A percentile compares a stretch with the other conserved stretches of the same genome.
Evolutionary conservation across 1,284 basidiomycete species (phyloP).

Genomic region (Puccinia hordei): DNA sequence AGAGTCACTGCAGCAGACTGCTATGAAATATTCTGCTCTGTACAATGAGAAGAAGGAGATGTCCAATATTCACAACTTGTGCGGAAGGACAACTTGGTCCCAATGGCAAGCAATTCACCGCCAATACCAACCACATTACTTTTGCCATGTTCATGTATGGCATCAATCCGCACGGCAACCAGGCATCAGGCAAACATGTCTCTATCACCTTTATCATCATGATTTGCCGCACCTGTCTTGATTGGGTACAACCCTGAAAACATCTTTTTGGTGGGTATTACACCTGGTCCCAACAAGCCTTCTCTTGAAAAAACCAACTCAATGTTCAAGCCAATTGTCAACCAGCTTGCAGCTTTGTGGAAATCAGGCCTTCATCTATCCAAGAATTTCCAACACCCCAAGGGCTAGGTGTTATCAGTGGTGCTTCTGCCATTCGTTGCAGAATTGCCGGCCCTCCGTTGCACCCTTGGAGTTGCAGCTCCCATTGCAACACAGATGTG

Average conservation of each 20-base stretch:
- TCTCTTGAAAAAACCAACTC: conserved; percentile 57
- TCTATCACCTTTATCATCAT: conserved; percentile 27
- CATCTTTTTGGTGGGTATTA: conserved; percentile 55
- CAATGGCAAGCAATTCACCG: not conserved
- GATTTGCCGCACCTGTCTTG: conserved; percentile 46
- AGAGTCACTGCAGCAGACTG: not conserved
- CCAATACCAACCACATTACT: not conserved
- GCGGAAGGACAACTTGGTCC: not conserved
- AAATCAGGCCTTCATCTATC: conserved; percentile 54
- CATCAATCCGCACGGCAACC: conserved; percentile 36
- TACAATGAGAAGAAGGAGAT: not conserved
- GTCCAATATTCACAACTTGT: conserved; percentile 17
- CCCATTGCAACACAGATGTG: conserved; percentile 38
- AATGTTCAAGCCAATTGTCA: conserved; percentile 57
- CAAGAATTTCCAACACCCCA: not conserved
- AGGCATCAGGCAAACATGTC: not conserved
- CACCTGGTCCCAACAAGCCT: conserved; percentile 61
- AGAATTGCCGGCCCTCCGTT: conserved; percentile 51
- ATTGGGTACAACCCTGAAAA: conserved; percentile 52
- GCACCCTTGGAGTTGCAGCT: conserved; percentile 33
- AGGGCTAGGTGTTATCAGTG: not conserved
- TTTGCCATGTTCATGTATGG: conserved; percentile 44
- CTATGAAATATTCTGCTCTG: not conserved
- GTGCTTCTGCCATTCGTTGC: conserved; percentile 41
- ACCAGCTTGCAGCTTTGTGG: conserved; percentile 58